Percentiles rank a stretch among this genome's conserved stretches.
Evolutionary conservation across 176 grass and related monocot species (phyloP).

Genomic region (Alopecurus myosuroides): DNA sequence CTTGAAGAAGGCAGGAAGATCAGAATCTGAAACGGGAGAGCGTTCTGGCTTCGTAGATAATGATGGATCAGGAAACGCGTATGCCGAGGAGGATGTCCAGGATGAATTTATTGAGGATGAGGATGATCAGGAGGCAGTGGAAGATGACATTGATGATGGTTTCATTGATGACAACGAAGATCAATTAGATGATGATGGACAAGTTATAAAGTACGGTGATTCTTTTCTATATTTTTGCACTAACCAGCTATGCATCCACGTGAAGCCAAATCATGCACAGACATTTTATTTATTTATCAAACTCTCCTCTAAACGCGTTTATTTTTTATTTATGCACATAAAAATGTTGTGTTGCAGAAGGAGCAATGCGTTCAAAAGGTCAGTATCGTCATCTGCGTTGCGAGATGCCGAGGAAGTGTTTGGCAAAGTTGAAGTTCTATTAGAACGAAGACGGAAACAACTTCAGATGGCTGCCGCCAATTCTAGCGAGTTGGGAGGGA

Average conservation of each 20-base stretch:
- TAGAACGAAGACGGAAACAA: constrained; percentile 50
- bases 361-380: constrained; percentile 40
- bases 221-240: background rate
- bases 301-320: background rate
- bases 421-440: constrained; percentile 84
- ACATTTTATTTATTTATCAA: background rate
- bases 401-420: constrained; percentile 86
- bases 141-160: constrained; percentile 44
- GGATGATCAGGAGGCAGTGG: constrained; percentile 59
- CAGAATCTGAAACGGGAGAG: constrained; percentile 51
- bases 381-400: constrained; percentile 61
- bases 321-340: background rate
- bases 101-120: constrained; percentile 87
- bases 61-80: constrained; percentile 62
- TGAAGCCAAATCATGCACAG: background rate
- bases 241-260: background rate
- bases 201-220: constrained; percentile 52
- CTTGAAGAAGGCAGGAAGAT: constrained; percentile 84
- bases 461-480: constrained; percentile 52
- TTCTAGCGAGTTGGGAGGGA: constrained; percentile 28
- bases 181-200: constrained; percentile 70
- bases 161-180: constrained; percentile 95
- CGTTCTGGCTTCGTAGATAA: constrained; percentile 52
- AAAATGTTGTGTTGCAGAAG: constrained; percentile 25
- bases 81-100: constrained; percentile 68